phyloP scores from a whole-genome alignment of 1,284 basidiomycete species.

The Xanthoconium separans region DNA sequence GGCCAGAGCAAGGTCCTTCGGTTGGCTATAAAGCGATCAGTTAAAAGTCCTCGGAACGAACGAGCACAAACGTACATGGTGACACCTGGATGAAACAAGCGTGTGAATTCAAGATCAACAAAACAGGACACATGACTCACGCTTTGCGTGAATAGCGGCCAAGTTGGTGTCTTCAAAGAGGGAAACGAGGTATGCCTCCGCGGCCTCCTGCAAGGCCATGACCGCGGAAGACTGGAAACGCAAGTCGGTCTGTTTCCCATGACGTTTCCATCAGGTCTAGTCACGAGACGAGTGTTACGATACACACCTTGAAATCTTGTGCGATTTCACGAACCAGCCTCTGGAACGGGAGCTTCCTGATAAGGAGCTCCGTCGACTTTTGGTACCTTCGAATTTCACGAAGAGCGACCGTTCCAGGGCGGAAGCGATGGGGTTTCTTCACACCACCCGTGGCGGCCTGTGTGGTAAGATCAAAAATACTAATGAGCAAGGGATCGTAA shows the following conservation, averaged over 20 bases:
- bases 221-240: conserved; percentile 98
- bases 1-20: conserved; percentile 87
- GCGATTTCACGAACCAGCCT: conserved; percentile 95
- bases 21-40: conserved; percentile 49
- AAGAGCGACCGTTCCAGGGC: conserved; percentile 96
- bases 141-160: conserved; percentile 92
- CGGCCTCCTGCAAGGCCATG: conserved; percentile 93
- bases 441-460: conserved; percentile 90
- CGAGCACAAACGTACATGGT: conserved; percentile 56
- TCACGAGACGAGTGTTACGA: conserved; percentile 8
- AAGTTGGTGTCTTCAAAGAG: conserved; percentile 93
- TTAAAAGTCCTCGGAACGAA: not conserved
- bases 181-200: conserved; percentile 96
- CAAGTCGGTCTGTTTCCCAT: conserved; percentile 68
- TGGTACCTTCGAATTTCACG: conserved; percentile 98
- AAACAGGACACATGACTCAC: conserved; percentile 35
- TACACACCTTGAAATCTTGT: conserved; percentile 88
- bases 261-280: conserved; percentile 3
- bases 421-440: conserved; percentile 97
- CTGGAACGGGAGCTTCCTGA: conserved; percentile 96
- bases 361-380: conserved; percentile 93
- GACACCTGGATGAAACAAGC: conserved; percentile 44
- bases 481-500: conserved; percentile 4
- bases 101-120: conserved; percentile 3
- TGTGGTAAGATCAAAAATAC: conserved; percentile 29